A percentile compares a stretch with the other conserved stretches of the same genome.
phyloP scores from a whole-genome alignment of 1,284 basidiomycete genomes.

The Exsudoporus floridanus region DNA sequence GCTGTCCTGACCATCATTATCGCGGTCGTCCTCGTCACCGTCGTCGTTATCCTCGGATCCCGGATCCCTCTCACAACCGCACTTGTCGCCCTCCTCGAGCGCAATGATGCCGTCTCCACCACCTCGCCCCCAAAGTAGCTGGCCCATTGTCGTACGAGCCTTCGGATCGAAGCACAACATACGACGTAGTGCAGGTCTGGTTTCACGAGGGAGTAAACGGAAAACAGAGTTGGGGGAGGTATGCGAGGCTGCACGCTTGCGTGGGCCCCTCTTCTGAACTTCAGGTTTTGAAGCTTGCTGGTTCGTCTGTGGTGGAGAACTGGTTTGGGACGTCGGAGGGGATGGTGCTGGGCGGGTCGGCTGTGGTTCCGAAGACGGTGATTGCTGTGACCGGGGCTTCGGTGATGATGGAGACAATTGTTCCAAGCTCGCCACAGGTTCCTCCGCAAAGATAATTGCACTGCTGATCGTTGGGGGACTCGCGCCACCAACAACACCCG shows the following conservation, averaged over 20 bases:
- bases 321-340: conserved; percentile 11
- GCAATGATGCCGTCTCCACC: conserved; percentile 69
- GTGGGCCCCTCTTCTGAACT: conserved; percentile 34
- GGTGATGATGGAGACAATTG: conserved; percentile 18
- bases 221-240: conserved; percentile 96
- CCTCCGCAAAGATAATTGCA: neutral
- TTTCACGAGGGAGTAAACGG: conserved; percentile 92
- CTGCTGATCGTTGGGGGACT: conserved; percentile 6
- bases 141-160: conserved; percentile 90
- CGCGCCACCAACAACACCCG: neutral
- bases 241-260: conserved; percentile 63
- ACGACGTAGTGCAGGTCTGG: conserved; percentile 82
- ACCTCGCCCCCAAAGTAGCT: conserved; percentile 81
- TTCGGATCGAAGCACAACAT: conserved; percentile 93
- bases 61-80: conserved; percentile 63
- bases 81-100: conserved; percentile 33
- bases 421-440: conserved; percentile 9
- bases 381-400: conserved; percentile 12
- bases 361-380: conserved; percentile 18
- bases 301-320: conserved; percentile 2
- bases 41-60: conserved; percentile 25
- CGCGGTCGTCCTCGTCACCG: conserved; percentile 10
- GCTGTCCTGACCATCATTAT: conserved; percentile 30
- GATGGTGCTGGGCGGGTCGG: conserved; percentile 24
- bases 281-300: conserved; percentile 10